Percentiles rank a stretch among this genome's conserved stretches.
phyloP scores from a whole-genome alignment of 768 basidiomycete species.

The Chalciporus piperatus region DNA sequence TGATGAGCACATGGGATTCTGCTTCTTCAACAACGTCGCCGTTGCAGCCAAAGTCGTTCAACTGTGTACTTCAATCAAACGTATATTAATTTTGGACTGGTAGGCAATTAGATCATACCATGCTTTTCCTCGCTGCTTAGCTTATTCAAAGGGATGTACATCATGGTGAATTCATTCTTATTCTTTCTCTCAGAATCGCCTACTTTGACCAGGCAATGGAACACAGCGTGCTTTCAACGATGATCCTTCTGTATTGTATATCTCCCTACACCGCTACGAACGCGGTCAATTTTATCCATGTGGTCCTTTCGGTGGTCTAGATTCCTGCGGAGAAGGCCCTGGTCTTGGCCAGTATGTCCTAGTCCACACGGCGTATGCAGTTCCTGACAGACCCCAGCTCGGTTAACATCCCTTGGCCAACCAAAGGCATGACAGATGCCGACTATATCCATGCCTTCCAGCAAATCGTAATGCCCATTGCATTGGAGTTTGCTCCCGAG shows the following conservation, averaged over 20 bases:
- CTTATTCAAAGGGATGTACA: constrained; percentile 81
- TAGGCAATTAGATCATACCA: constrained; percentile 38
- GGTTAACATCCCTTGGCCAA: constrained; percentile 96
- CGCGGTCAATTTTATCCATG: constrained; percentile 90
- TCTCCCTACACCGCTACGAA: constrained; percentile 95
- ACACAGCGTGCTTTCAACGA: constrained; percentile 96
- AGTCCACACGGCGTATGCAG: constrained; percentile 2
- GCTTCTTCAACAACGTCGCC: constrained; percentile 98
- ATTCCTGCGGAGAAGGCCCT: constrained; percentile 78
- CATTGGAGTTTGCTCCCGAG: constrained; percentile 93
- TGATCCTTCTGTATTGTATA: constrained; percentile 87
- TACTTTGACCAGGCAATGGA: constrained; percentile 72
- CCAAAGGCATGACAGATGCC: constrained; percentile 83
- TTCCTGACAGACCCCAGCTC: constrained; percentile 49
- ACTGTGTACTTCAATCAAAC: constrained; percentile 64
- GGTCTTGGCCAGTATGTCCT: constrained; percentile 81
- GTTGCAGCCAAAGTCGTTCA: constrained; percentile 86
- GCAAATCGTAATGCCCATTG: constrained; percentile 94
- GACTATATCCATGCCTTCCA: constrained; percentile 98
- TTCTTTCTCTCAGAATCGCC: neutral
- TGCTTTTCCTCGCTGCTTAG: constrained; percentile 6
- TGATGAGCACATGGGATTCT: constrained; percentile 98
- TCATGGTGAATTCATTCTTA: constrained; percentile 57
- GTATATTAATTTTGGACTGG: constrained; percentile 94
- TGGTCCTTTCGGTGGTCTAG: constrained; percentile 84